A percentile compares a stretch with the other conserved stretches of the same genome.
phyloP scores from a whole-genome alignment of 129 eudicot species.

The Glebionis coronaria region DNA sequence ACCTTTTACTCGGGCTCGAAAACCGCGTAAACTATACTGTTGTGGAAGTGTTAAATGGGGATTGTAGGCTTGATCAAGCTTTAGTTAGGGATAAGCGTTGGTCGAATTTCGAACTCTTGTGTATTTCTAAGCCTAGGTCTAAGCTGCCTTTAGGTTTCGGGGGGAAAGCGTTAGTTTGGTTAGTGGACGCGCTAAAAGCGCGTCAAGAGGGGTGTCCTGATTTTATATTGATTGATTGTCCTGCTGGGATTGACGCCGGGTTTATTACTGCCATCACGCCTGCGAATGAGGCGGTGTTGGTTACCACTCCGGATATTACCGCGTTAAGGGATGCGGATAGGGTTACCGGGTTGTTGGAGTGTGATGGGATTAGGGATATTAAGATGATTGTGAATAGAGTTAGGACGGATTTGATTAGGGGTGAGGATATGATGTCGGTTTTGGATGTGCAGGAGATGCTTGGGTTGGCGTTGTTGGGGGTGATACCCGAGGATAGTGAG shows the following conservation, averaged over 20 bases:
- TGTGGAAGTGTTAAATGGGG: conserved; percentile 90
- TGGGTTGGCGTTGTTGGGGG: conserved; percentile 88
- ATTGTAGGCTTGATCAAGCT: conserved; percentile 96
- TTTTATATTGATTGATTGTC: conserved; percentile 79
- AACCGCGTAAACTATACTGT: conserved; percentile 95
- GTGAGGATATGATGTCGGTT: conserved; percentile 99
- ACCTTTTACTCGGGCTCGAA: conserved; percentile 88
- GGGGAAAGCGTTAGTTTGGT: conserved; percentile 89
- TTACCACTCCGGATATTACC: conserved; percentile 94
- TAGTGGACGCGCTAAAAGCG: conserved; percentile 87
- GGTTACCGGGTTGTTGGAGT: conserved; percentile 90
- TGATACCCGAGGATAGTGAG: conserved; percentile 93
- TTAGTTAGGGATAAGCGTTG: conserved; percentile 84
- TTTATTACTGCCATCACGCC: conserved; percentile 93
- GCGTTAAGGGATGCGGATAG: conserved; percentile 87
- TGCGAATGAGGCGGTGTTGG: conserved; percentile 94
- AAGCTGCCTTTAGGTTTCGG: conserved; percentile 87
- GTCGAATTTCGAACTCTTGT: conserved; percentile 78
- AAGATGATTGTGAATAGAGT: conserved; percentile 97
- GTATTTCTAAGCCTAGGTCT: conserved; percentile 93
- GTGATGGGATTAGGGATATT: conserved; percentile 97
- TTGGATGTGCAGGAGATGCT: conserved; percentile 97
- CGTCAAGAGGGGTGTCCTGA: conserved; percentile 78
- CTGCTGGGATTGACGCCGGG: conserved; percentile 94
- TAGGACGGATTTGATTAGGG: conserved; percentile 85